Percentiles rank a stretch among this genome's conserved stretches.
Conservation (phyloP, 192 early-diverging fungal genomes). For the Coemansia erecta region DNA sequence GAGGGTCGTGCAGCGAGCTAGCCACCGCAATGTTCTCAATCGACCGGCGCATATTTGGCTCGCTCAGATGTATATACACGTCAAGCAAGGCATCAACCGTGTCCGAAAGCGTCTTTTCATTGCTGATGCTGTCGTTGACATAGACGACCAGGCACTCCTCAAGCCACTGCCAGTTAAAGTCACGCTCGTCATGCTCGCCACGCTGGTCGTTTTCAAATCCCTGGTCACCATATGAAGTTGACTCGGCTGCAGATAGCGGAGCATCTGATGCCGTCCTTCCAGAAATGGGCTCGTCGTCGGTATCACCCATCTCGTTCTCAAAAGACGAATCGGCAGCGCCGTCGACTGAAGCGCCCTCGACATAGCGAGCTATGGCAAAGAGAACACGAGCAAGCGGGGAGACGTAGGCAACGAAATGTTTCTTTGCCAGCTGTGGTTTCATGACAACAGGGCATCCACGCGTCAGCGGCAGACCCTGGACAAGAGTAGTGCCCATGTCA, state of each 20-base stretch:
- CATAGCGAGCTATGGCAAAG: slow-evolving; percentile 25
- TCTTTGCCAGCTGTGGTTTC: slow-evolving; percentile 20
- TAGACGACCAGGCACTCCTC: slow-evolving; percentile 25
- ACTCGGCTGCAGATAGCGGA: not conserved
- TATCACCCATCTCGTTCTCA: not conserved
- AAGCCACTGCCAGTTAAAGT: slow-evolving; percentile 37
- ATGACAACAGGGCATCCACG: slow-evolving; percentile 39
- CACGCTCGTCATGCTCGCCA: slow-evolving; percentile 4
- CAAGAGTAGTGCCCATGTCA: slow-evolving; percentile 30
- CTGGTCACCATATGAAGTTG: not conserved
- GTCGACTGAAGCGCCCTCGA: slow-evolving; percentile 8
- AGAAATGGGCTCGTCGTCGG: not conserved
- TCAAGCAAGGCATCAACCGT: slow-evolving; percentile 41
- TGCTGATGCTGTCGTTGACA: slow-evolving; percentile 8
- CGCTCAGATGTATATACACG: slow-evolving; percentile 37
- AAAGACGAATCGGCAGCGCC: slow-evolving; percentile 3
- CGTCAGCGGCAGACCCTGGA: slow-evolving; percentile 27
- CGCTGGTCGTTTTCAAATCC: slow-evolving; percentile 1
- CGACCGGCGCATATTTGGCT: slow-evolving; percentile 23
- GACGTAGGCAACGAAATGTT: slow-evolving; percentile 35
- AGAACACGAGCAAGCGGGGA: slow-evolving; percentile 45
- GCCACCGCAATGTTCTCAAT: slow-evolving; percentile 22
- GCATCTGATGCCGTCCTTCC: not conserved
- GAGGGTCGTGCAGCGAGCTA: slow-evolving; percentile 15
- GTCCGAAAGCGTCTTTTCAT: slow-evolving; percentile 6